Percentiles rank a stretch among this genome's conserved stretches.
These are phyloP conservation scores for Mucor lusitanicus DNA, from an alignment of 371 early-diverging fungal genomes.

Conservation along the genomic window DNA sequence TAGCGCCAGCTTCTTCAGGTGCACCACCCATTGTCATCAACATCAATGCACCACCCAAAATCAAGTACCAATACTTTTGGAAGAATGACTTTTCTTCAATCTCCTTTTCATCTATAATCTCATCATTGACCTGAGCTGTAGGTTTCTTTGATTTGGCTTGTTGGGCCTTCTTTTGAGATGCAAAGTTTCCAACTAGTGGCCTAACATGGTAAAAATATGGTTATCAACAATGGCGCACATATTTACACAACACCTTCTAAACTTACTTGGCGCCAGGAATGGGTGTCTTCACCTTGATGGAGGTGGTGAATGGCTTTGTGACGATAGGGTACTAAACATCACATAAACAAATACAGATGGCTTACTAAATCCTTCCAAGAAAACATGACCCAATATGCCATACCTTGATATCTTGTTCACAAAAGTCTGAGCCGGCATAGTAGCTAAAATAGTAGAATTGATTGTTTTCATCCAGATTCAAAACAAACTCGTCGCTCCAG, in stretches of 20 bases:
- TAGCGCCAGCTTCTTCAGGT: slow-evolving; percentile 5
- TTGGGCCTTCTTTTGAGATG: slow-evolving; percentile 15
- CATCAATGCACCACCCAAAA: slow-evolving; percentile 15
- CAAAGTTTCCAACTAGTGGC: slow-evolving; percentile 26
- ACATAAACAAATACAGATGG: background rate
- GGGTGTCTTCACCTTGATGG: slow-evolving; percentile 13
- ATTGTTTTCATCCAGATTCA: slow-evolving; percentile 28
- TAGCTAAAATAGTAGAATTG: slow-evolving; percentile 29
- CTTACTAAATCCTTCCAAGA: background rate
- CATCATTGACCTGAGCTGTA: slow-evolving; percentile 16
- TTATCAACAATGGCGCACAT: background rate
- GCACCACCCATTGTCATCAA: slow-evolving; percentile 8
- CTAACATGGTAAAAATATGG: background rate
- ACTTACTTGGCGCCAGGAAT: slow-evolving; percentile 22
- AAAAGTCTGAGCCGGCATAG: slow-evolving; percentile 25
- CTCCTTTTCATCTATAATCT: slow-evolving; percentile 15
- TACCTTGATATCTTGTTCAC: slow-evolving; percentile 20
- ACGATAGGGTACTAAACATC: slow-evolving; percentile 10
- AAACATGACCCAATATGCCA: background rate
- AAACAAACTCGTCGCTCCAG: slow-evolving; percentile 30
- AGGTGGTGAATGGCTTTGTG: slow-evolving; percentile 21
- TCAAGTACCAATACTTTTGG: slow-evolving; percentile 34
- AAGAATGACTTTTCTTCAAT: slow-evolving; percentile 31
- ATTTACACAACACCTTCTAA: background rate
- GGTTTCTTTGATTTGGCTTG: slow-evolving; percentile 18